A percentile compares a stretch with the other conserved stretches of the same genome.
Conservation (phyloP, 1,139 yeast species). For the Debaryomycetaceae sp. region DNA sequence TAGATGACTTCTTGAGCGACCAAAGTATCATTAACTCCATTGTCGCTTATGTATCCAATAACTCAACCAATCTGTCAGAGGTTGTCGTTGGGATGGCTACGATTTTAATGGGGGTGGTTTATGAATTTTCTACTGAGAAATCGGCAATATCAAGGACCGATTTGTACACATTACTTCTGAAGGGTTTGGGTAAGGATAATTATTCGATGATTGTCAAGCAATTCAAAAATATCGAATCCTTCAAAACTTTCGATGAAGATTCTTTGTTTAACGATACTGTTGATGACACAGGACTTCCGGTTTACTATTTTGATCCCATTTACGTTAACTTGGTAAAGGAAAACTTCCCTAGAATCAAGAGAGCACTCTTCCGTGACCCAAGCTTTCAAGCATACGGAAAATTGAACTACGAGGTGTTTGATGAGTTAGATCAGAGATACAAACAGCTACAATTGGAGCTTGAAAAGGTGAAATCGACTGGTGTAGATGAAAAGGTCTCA, state of each 20-base stretch:
- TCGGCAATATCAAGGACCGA: slow-evolving; percentile 71
- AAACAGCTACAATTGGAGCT: slow-evolving; percentile 22
- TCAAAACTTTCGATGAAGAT: slow-evolving; percentile 55
- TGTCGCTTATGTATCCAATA: slow-evolving; percentile 62
- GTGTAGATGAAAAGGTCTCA: slow-evolving; percentile 17
- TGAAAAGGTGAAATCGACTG: slow-evolving; percentile 22
- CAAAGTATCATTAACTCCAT: slow-evolving; percentile 63
- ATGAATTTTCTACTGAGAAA: slow-evolving; percentile 71
- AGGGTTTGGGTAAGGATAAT: slow-evolving; percentile 77
- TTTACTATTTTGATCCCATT: slow-evolving; percentile 64
- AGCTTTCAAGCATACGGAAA: slow-evolving; percentile 62
- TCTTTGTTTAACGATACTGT: slow-evolving; percentile 22
- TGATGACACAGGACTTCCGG: slow-evolving; percentile 85
- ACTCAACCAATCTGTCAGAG: slow-evolving; percentile 53
- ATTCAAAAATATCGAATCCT: slow-evolving; percentile 56
- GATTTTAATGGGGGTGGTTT: slow-evolving; percentile 69
- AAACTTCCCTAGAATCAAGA: slow-evolving; percentile 63
- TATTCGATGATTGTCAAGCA: slow-evolving; percentile 72
- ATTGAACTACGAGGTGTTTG: slow-evolving; percentile 68
- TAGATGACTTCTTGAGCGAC: slow-evolving; percentile 72
- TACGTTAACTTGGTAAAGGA: slow-evolving; percentile 70
- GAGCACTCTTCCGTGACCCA: slow-evolving; percentile 76
- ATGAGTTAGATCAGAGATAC: slow-evolving; percentile 50
- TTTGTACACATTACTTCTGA: slow-evolving; percentile 59
- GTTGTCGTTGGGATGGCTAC: slow-evolving; percentile 76